Base-by-base conservation (phyloP, 768 basidiomycete species). In the Suillus occidentalis region DNA sequence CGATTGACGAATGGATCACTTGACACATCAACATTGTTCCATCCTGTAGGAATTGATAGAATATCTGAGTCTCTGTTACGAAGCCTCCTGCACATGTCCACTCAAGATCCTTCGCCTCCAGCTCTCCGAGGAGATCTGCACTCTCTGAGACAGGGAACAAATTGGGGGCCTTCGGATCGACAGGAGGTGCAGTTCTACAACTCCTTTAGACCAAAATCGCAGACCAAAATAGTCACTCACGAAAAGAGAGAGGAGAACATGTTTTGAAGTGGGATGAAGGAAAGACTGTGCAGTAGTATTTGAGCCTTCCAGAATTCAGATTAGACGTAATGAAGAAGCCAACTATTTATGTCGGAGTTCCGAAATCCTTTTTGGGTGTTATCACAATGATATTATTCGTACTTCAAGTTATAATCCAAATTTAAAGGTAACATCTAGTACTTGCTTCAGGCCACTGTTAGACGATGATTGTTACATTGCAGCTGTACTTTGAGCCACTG, bases 81-180 rank as follows among this genome's bases (percentile, higher is more conserved):
- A 99, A 97, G 1, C 96, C 94, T 58, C 87, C 82, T 0, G 87
- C 81, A 75, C 92, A 94, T 37, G 86, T 73, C 95, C 94, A 97
- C 73, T 92, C 89, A 39, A 85, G 85, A 76, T 97, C 95, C 70
- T 83, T 84, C 22, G 84, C 78, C 68, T 86, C 86, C 63, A 97
- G 87, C 69, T 88, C 85, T n/a, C 93, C 94, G 67, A 86, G 88
- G 56, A 90, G 77, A 69, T 92, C 86, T 8, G 82, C 80, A 14
- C 82, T 79, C 52, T 83, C 75, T 6, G 92, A 87, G 66, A 96
- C 90, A 4, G 96, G 89, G 71, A 90, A 89, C 71, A 98, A 87
- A 72, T 92, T 98, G 57, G 87, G 89, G 2, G 91, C 89, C 43
- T 78, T 82, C 31, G 88, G 83, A 72, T 91, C 88, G 68, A 79